A percentile compares a stretch with the other conserved stretches of the same genome.
Conservation (phyloP, 257 asterid species). For the Nicotiana attenuata region DNA sequence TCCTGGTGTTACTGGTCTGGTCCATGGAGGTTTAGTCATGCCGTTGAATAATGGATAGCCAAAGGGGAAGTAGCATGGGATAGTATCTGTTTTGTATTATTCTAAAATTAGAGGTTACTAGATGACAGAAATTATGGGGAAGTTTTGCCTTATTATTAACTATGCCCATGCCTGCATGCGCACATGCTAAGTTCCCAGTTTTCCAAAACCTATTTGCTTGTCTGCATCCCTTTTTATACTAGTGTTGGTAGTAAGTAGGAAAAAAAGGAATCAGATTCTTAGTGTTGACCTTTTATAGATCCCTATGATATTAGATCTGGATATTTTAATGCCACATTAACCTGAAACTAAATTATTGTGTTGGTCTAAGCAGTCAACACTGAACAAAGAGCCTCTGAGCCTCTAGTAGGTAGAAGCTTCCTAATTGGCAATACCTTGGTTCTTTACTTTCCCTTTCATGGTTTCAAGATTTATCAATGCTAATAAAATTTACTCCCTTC, state of each 20-base stretch:
- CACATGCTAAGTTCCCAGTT: constrained; percentile 42
- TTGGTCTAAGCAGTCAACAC: background rate
- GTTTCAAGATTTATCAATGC: background rate
- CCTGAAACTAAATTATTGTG: background rate
- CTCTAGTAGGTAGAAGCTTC: constrained; percentile 4
- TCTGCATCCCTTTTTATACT: constrained; percentile 18
- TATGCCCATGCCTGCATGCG: constrained; percentile 24
- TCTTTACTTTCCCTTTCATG: background rate
- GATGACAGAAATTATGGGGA: constrained; percentile 30
- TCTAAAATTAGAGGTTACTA: constrained; percentile 17
- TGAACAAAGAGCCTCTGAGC: background rate
- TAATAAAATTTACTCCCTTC: background rate
- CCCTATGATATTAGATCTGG: background rate
- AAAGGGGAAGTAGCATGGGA: constrained; percentile 11
- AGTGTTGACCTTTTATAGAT: constrained; percentile 24
- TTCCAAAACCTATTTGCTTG: constrained; percentile 27
- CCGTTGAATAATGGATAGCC: background rate
- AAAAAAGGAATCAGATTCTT: constrained; percentile 23
- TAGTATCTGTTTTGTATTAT: constrained; percentile 7
- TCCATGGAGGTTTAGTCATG: background rate
- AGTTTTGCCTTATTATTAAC: constrained; percentile 20
- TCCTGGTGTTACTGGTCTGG: background rate
- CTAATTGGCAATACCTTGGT: background rate
- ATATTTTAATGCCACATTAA: background rate
- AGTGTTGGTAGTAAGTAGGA: constrained; percentile 3